Base-by-base conservation (phyloP, 192 early-diverging fungal genomes). In the Mortierella antarctica region DNA sequence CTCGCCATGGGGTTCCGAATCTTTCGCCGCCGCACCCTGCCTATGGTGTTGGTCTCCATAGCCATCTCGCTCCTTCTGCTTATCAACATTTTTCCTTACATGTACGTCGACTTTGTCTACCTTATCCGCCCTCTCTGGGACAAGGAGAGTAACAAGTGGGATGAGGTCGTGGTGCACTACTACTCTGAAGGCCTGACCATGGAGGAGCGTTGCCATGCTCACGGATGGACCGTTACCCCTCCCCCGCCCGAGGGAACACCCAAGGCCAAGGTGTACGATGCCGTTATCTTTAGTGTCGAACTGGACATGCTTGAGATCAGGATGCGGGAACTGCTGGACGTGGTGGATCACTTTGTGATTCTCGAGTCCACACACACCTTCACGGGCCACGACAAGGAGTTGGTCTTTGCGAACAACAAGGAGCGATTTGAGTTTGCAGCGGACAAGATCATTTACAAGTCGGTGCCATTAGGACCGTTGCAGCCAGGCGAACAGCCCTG, bases 261-360 rank as follows among this genome's bases (percentile, higher is more conserved):
- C 7, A 13, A 7, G 23, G 67, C 68, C 8, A 78, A 75, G 18
- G 83, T 92, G 3, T 84, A 78, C n/a, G 91, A 91, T 58, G 89
- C 90, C 15, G 79, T 88, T 13, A 74, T 91, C 18, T 91, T 92
- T 64, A 89, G 87, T 65, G 83, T 89, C 1, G 89, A 92, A 67
- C 73, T 92, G 39, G 91, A 92, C 31, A 69, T 92, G 57, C 83
- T 91, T 21, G 89, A 92, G 52, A 73, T 73, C 57, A 54, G 71
- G 2, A 60, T 73, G 10, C 64, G 70, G 11, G 91, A 92, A 72
- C 78, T 91, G 13, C 82, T 80, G 71, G 79, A 84, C 54, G 84
- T 88, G 4, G 89, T 90, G 9, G 91, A 92, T 77, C 70, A 51
- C 23, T 92, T 92, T 57, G 65, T 92, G 11, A 84, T 92, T 40